Evolutionary conservation across 805 yeast genomes (phyloP).

Genomic region (Cyberlindnera suaveolens): DNA sequence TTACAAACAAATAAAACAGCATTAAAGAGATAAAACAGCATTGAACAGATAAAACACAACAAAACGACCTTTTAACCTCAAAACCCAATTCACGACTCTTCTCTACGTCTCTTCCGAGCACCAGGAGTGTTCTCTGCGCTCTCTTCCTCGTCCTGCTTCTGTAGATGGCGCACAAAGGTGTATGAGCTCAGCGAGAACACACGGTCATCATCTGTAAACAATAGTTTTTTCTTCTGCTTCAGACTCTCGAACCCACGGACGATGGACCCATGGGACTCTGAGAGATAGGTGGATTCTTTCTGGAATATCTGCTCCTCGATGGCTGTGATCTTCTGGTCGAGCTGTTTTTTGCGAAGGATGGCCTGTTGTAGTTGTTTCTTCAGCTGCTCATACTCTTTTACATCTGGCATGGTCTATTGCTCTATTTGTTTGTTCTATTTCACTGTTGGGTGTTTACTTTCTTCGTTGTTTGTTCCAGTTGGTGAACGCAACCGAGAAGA

Average conservation of each 20-base stretch:
- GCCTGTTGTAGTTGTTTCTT: constrained; percentile 61
- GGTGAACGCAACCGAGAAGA: not conserved
- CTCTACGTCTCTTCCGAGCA: constrained; percentile 12
- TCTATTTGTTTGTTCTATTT: not conserved
- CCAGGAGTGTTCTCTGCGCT: constrained; percentile 19
- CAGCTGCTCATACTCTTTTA: constrained; percentile 55
- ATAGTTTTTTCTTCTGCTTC: constrained; percentile 34
- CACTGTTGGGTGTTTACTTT: not conserved
- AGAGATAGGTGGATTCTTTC: constrained; percentile 70
- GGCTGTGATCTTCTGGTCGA: constrained; percentile 56
- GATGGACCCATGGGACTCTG: constrained; percentile 64
- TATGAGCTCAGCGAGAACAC: constrained; percentile 74
- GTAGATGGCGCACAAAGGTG: constrained; percentile 56
- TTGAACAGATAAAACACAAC: too few relatives aligned
- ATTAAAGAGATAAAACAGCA: too few relatives aligned
- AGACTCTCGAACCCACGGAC: constrained; percentile 89
- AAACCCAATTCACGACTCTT: constrained; percentile 1
- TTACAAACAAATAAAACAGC: too few relatives aligned
- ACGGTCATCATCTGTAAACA: constrained; percentile 68
- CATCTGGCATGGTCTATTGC: constrained; percentile 7
- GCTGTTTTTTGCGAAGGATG: constrained; percentile 50
- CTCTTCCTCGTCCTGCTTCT: constrained; percentile 35
- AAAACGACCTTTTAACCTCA: too few relatives aligned
- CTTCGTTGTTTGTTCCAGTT: not conserved
- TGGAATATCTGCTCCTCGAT: constrained; percentile 77